phyloP scores from a whole-genome alignment of 345 rosid genomes.

The Populus pruinosa region DNA sequence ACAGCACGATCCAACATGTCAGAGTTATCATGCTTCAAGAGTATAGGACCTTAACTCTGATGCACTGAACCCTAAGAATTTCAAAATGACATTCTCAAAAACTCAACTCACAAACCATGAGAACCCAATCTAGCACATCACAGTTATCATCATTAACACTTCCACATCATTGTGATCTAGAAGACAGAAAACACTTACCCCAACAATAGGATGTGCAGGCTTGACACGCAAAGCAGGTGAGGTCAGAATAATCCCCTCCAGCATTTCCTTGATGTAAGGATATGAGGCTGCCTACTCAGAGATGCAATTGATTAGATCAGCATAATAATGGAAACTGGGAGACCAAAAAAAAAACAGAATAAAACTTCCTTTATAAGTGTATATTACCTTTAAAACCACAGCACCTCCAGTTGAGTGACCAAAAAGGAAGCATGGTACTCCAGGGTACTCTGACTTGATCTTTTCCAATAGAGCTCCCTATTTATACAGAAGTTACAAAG shows the following conservation, averaged over 20 bases:
- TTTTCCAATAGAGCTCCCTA: slow-evolving; percentile 87
- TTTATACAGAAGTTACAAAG: slow-evolving; percentile 1
- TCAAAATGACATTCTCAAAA: background rate
- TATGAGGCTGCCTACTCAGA: slow-evolving; percentile 60
- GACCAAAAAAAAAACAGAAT: background rate
- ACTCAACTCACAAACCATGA: background rate
- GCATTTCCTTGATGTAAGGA: slow-evolving; percentile 53
- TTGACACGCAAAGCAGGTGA: slow-evolving; percentile 93
- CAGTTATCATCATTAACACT: background rate
- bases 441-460: slow-evolving; percentile 68
- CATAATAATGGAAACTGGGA: background rate
- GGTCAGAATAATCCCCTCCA: slow-evolving; percentile 80
- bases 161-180: background rate
- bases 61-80: background rate
- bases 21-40: background rate
- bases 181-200: slow-evolving; percentile 41
- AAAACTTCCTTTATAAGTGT: background rate
- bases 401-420: slow-evolving; percentile 99
- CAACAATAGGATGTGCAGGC: slow-evolving; percentile 95
- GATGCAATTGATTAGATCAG: slow-evolving; percentile 6
- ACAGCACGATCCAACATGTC: background rate
- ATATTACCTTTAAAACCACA: slow-evolving; percentile 82
- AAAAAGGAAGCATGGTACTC: slow-evolving; percentile 89
- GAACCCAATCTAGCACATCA: background rate
- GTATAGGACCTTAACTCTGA: background rate